A percentile compares a stretch with the other conserved stretches of the same genome.
Evolutionary conservation across 2,329 filamentous ascomycete species (phyloP).

Genomic region (Gremmenia infestans): DNA sequence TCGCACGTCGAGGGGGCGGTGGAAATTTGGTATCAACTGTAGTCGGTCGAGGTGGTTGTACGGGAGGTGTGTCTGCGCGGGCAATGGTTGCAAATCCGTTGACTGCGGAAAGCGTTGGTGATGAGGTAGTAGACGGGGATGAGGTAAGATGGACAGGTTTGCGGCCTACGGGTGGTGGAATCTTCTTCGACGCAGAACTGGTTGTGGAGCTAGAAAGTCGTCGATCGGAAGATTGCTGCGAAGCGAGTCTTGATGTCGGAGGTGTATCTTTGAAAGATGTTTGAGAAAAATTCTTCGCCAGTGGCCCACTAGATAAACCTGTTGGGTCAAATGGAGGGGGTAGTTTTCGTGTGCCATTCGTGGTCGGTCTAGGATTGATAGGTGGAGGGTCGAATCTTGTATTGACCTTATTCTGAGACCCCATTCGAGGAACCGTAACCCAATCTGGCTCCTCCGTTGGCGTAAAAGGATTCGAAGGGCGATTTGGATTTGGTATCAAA

Average conservation of each 20-base stretch:
- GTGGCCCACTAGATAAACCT: conserved; percentile 7
- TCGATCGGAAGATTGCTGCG: conserved; percentile 17
- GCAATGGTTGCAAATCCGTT: conserved; percentile 12
- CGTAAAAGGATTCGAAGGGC: conserved; percentile 77
- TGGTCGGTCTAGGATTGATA: conserved; percentile 11
- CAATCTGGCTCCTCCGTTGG: conserved; percentile 75
- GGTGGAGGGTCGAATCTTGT: conserved; percentile 10
- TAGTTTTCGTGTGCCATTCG: conserved; percentile 23
- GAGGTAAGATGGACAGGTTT: conserved; percentile 31
- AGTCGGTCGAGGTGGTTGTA: conserved; percentile 11
- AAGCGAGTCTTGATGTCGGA: conserved; percentile 6
- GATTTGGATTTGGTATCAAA: conserved; percentile 64
- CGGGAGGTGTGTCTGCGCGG: conserved; percentile 3
- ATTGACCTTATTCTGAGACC: conserved; percentile 5
- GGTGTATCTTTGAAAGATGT: conserved; percentile 9
- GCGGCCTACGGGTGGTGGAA: conserved; percentile 28
- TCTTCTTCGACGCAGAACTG: conserved; percentile 26
- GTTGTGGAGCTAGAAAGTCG: conserved; percentile 25
- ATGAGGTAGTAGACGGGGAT: conserved; percentile 16
- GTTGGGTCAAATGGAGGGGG: conserved; percentile 27
- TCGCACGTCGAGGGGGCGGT: conserved; percentile 22
- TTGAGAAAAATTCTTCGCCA: conserved; percentile 16
- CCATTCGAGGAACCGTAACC: conserved; percentile 56
- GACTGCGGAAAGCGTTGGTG: conserved; percentile 16
- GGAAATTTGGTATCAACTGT: conserved; percentile 18